Evolutionary conservation across 345 rosid genomes (phyloP), one percentile per base, ranked within the genome.

Genomic region (Pistacia atlantica): DNA sequence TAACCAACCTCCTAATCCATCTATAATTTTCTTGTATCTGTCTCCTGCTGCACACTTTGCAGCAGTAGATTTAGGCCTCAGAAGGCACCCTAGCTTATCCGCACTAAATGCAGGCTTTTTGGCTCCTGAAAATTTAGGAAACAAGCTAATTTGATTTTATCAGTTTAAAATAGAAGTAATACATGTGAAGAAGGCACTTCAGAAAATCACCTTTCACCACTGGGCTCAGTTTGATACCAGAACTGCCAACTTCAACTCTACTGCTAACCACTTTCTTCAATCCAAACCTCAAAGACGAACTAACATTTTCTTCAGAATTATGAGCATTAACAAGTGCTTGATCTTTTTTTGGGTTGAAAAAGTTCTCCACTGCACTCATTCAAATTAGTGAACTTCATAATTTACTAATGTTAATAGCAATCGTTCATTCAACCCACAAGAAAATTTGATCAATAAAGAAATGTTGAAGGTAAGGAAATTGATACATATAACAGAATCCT

Each of bases 1-100:
- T 12, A 54, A 54, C 57, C 20, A 71, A 91, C 95, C 95, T 85
- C 65, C 72, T 64, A 89, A 35, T 69, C 90, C 88, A 90, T 80
- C 20, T 71, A 77, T 63, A 89, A 75, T 68, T 81, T 84, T 83
- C 25, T 80, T 61, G 79, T 83, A 80, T 42, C 37, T 63, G 52
- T 73, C 11, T 8, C 67, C 76, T 69, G 35, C 42, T 31, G 65
- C 14, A 56, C 33, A 17, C 18, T 65, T 49, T 48, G 37, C 56
- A 46, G 10, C 35, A 14, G 59, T 60, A 69, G 13, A 54, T 78
- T 67, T 73, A 5, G 28, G 80, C 74, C 67, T 72, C 75, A 58
- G 52, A 81, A 67, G 54, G 76, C 33, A 64, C 69, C 75, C n/a
- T 69, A 65, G 75, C 76, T 78, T 74, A 78, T 49, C 72, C 74